Percentiles rank a stretch among this genome's conserved stretches.
These are phyloP conservation scores for Aspergillus thermomutatus DNA, from an alignment of 2,329 filamentous ascomycete species.

Conservation along the genomic window DNA sequence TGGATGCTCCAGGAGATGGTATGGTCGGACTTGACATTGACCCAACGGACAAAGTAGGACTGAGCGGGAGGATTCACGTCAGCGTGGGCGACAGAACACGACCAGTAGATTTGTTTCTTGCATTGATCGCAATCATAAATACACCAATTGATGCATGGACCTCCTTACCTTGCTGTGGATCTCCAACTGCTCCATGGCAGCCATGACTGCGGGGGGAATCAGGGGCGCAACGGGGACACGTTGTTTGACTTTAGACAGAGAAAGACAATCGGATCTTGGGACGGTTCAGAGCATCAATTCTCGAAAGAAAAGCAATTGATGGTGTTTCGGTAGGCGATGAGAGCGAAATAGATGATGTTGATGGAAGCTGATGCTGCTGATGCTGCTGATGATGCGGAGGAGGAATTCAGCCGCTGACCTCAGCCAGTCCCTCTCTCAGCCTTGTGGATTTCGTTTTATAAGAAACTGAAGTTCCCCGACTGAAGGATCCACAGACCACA, in stretches of 20 bases:
- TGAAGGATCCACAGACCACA: neutral
- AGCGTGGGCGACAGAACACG: slow-evolving; percentile 11
- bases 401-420: neutral
- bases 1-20: slow-evolving; percentile 98
- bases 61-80: slow-evolving; percentile 39
- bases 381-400: neutral
- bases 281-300: neutral
- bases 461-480: neutral
- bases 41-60: slow-evolving; percentile 98
- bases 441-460: neutral
- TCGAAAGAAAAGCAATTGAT: neutral
- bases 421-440: neutral
- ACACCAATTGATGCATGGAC: slow-evolving; percentile 1
- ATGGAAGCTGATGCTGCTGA: neutral
- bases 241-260: slow-evolving; percentile 1
- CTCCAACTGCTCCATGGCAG: slow-evolving; percentile 92
- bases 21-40: slow-evolving; percentile 82
- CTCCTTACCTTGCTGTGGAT: slow-evolving; percentile 87
- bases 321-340: neutral
- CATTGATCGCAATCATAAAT: neutral
- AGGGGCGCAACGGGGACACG: slow-evolving; percentile 8
- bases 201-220: slow-evolving; percentile 55
- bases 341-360: neutral
- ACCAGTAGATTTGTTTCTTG: neutral
- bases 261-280: neutral